Base-by-base conservation (phyloP, 768 basidiomycete genomes). In the Boletus rubescentipes region DNA sequence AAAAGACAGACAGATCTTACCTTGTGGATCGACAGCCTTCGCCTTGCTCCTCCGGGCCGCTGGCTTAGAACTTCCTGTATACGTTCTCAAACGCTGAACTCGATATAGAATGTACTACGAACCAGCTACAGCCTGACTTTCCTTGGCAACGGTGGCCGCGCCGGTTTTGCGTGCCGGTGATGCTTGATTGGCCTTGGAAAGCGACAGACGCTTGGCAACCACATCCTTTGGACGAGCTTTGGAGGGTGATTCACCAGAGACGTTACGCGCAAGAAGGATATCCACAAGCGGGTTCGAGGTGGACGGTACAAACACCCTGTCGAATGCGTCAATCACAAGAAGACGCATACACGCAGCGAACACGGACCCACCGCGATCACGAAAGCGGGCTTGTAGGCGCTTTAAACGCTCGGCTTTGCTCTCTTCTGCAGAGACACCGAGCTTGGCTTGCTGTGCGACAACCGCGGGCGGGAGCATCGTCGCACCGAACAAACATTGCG, bases 361-460 rank as follows among this genome's bases (percentile, higher is more conserved):
- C 37, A 72, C 81, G 56, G 30, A 85, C 84, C 84, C 84, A 53
- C 84, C 84, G 49, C 84, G 79, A 68, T 87, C 84, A 49, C 87
- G 79, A 67, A 86, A 85, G 23, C 86, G 75, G 32, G 85, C 76
- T 59, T 87, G 82, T 55, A 83, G 83, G 38, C 85, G 78, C 62
- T 85, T 77, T 15, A 82, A 63, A 40, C 87, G 81, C 44, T 84
- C 72, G 0, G 79, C 77, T 30, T 84, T 76, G 62, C 87, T 89
- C 48, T 83, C 84, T 46, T 84, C 79, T 14, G 82, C 80, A 44
- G 77, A 63, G 8, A 62, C 65, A 29, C 58, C 63, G 0, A 67
- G 66, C 45, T 65, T 58, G 48, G 59, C 57, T 41, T 65, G 64
- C 30, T 61, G 64, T 41, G 56, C 54, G 46, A 31, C 55, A 10